Conservation (phyloP, 108 stramenopile genomes). For the Stephanodiscus minutulus region DNA sequence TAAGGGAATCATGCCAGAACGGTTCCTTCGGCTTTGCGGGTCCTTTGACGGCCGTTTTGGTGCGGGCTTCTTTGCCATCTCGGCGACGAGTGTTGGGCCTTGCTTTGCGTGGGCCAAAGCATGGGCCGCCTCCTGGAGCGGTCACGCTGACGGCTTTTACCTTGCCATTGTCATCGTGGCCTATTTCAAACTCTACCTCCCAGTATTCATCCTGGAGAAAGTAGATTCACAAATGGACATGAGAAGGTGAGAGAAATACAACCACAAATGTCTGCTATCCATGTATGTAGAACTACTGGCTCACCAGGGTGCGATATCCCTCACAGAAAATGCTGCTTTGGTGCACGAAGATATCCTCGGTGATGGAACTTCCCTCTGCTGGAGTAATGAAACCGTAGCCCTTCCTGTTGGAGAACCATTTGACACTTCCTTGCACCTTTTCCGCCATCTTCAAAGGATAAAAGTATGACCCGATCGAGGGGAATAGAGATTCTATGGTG, state of each 20-base stretch:
- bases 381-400: slow-evolving; percentile 83
- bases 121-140: slow-evolving; percentile 65
- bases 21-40: slow-evolving; percentile 42
- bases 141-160: slow-evolving; percentile 74
- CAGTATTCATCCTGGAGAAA: slow-evolving; percentile 58
- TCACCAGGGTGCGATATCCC: slow-evolving; percentile 74
- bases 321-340: slow-evolving; percentile 67
- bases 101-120: slow-evolving; percentile 44
- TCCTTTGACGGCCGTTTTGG: slow-evolving; percentile 15
- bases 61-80: slow-evolving; percentile 11
- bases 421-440: slow-evolving; percentile 74
- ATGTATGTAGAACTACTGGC: slow-evolving; percentile 25
- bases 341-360: slow-evolving; percentile 85
- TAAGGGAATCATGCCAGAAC: slow-evolving; percentile 57
- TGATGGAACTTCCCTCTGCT: slow-evolving; percentile 51
- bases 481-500: too few species aligned
- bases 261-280: slow-evolving; percentile 3
- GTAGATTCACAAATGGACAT: neutral
- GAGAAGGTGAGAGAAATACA: neutral
- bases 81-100: slow-evolving; percentile 36
- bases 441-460: slow-evolving; percentile 25
- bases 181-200: slow-evolving; percentile 71
- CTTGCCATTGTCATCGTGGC: slow-evolving; percentile 77
- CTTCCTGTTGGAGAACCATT: slow-evolving; percentile 85
- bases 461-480: too few species aligned